Evolutionary conservation across 2,329 filamentous ascomycete genomes (phyloP).

Genomic region (Colletotrichum sp.): DNA sequence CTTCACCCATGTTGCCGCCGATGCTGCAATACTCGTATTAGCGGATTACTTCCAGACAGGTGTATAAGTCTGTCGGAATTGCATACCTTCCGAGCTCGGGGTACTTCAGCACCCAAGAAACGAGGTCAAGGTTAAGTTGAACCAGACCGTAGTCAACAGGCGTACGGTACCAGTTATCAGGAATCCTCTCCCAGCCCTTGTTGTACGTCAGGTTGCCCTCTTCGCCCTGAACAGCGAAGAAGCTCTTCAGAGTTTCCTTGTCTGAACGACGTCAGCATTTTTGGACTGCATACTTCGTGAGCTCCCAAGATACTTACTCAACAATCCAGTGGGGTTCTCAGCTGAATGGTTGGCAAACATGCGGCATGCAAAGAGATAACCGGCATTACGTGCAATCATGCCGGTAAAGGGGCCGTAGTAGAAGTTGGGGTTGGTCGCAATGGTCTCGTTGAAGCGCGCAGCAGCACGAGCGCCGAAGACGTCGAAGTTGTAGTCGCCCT

Average conservation of each 20-base stretch:
- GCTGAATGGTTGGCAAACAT: constrained; percentile 48
- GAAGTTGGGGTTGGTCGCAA: constrained; percentile 56
- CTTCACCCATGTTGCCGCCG: constrained; percentile 56
- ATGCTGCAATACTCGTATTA: constrained; percentile 31
- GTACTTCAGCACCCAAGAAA: constrained; percentile 40
- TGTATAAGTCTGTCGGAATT: not conserved
- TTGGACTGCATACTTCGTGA: not conserved
- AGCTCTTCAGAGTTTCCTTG: constrained; percentile 46
- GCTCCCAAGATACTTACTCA: constrained; percentile 17
- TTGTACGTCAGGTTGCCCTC: constrained; percentile 45
- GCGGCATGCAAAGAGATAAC: constrained; percentile 47
- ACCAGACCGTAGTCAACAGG: constrained; percentile 52
- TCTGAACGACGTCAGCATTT: not conserved
- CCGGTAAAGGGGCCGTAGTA: constrained; percentile 60
- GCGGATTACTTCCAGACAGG: not conserved
- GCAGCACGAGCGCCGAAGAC: constrained; percentile 47
- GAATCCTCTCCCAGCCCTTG: constrained; percentile 55
- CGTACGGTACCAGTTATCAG: constrained; percentile 53
- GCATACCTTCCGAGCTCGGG: constrained; percentile 38
- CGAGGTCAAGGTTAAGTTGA: constrained; percentile 42
- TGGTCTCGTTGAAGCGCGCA: constrained; percentile 50
- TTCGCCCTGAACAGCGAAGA: constrained; percentile 49
- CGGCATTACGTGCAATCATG: constrained; percentile 52
- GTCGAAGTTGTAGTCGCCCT: constrained; percentile 36
- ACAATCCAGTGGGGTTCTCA: constrained; percentile 37